Conservation (phyloP, 1,284 basidiomycete species). For the Rhodotorula sp. region DNA sequence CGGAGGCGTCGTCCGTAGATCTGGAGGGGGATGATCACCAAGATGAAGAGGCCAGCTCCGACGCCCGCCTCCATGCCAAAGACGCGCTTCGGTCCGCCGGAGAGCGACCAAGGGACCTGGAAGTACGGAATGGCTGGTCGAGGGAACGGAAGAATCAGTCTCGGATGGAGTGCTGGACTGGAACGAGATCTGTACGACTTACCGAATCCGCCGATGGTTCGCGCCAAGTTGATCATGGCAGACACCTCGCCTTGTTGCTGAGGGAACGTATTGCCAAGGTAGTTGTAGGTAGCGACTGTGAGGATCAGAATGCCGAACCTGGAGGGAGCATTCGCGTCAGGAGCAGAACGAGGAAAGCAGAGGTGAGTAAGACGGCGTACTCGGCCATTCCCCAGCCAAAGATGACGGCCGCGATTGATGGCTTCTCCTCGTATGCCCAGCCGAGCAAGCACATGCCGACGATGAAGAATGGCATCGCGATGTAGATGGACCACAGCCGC, state of each 20-base stretch:
- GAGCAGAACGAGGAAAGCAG: neutral
- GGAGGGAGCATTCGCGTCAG: too few relatives aligned
- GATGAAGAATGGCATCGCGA: constrained; percentile 45
- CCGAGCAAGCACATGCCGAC: constrained; percentile 62
- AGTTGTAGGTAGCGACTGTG: constrained; percentile 46
- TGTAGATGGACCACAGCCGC: constrained; percentile 64
- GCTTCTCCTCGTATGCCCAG: constrained; percentile 62
- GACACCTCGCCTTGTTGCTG: constrained; percentile 59
- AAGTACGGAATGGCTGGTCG: neutral
- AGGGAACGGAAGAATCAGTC: neutral
- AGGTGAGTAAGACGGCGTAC: constrained; percentile 14
- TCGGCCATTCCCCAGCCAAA: constrained; percentile 46
- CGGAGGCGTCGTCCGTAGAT: constrained; percentile 55
- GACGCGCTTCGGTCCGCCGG: constrained; percentile 3
- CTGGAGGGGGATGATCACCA: constrained; percentile 59
- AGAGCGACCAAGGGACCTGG: constrained; percentile 49
- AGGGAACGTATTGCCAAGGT: constrained; percentile 58
- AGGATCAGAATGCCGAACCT: constrained; percentile 26
- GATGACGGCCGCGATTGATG: constrained; percentile 53
- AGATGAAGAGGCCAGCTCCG: constrained; percentile 57
- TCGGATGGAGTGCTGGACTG: neutral
- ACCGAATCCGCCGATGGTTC: constrained; percentile 56
- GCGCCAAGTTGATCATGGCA: constrained; percentile 61
- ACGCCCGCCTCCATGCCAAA: constrained; percentile 64
- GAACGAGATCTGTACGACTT: neutral